phyloP scores from a whole-genome alignment of 805 yeast genomes.

The Lachancea thermotolerans region DNA sequence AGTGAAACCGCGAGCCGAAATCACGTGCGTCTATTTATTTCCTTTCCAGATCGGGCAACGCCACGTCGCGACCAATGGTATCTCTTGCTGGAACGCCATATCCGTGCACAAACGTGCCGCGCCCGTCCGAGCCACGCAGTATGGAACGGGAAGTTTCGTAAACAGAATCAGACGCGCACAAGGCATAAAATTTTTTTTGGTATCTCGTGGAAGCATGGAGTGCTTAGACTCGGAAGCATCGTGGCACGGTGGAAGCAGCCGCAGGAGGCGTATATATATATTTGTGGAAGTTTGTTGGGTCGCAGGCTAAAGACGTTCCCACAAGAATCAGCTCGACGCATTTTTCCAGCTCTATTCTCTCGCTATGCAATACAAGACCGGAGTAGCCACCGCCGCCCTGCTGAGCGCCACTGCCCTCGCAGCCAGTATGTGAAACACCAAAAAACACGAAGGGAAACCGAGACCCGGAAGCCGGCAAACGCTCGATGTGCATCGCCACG shows the following conservation, averaged over 20 bases:
- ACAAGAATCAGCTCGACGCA: neutral
- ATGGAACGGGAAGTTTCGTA: no score
- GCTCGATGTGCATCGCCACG: neutral
- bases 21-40: no score
- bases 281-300: neutral
- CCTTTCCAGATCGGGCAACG: no score
- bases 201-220: neutral
- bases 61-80: no score
- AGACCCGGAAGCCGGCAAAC: neutral
- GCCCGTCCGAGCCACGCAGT: no score
- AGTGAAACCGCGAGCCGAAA: no score
- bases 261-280: neutral
- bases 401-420: slow-evolving; percentile 10
- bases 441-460: neutral
- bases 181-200: neutral
- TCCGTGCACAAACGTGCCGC: no score
- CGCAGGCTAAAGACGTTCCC: neutral
- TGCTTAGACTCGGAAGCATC: neutral
- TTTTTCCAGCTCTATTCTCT: neutral
- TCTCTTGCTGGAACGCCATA: no score
- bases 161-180: no score
- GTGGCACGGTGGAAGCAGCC: no score
- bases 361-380: slow-evolving; percentile 13
- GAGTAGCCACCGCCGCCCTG: slow-evolving; percentile 9
- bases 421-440: slow-evolving; percentile 9